Evolutionary conservation across 352 stramenopile genomes (phyloP), one percentile per base, ranked within the genome.

Genomic region (Phytophthora ramorum): DNA sequence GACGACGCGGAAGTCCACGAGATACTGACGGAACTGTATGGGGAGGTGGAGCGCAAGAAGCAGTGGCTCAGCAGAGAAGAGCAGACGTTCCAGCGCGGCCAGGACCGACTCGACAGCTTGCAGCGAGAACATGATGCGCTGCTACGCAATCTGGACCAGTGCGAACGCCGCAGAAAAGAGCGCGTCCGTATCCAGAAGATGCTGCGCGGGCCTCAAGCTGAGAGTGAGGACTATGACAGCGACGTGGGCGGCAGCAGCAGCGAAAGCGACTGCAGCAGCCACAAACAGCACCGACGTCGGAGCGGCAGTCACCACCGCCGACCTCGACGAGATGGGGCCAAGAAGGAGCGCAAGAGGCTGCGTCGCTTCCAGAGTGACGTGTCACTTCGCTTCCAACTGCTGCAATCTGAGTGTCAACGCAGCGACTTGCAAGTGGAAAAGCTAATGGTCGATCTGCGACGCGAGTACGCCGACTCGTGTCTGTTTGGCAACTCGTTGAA

Each of bases 391-490:
- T 90, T 90, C 38, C 70, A 90, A 53, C 61, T 94, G 17, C 58
- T 91, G 40, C 58, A 90, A 56, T 89, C 83, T 7, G 79, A 92
- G 66, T 79, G 76, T 70, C 58, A 69, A 48, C 70, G 77, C 47
- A 77, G 67, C 32, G 67, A 91, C 41, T 73, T 94, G 67, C 41
- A 87, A 26, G 61, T 87, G 51, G 78, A 90, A 44, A 71, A 79
- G 51, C 47, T 85, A 9, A 57, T 90, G 41, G 62, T 58, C 10
- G 73, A 91, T 26, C 58, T 94, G 30, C 76, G 77, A 9, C 80
- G 79, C 55, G 78, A 91, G 67, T 91, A 91, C 69, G 64, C 73
- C 20, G 78, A 91, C 58, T 78, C 78, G 32, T 90, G 79, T 69
- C 81, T 93, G 16, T 90, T 92, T 63, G 59, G 73, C 58, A 75